Percentiles rank a stretch among this genome's conserved stretches.
These are phyloP conservation scores for Hericium coralloides DNA, from an alignment of 768 basidiomycete species.

Conservation along the genomic window DNA sequence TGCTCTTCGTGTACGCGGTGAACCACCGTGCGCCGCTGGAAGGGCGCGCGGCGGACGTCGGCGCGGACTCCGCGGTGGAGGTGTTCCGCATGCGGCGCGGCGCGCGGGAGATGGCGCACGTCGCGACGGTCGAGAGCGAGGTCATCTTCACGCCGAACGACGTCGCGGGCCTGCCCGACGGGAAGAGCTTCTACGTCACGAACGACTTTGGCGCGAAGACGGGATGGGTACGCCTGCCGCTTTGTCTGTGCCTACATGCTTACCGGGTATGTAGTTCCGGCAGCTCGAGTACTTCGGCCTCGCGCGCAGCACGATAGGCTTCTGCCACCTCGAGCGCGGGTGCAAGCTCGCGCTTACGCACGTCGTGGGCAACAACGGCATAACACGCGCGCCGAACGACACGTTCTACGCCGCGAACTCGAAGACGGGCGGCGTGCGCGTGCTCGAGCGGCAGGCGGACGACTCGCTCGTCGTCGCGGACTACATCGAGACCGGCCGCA, in stretches of 20 bases:
- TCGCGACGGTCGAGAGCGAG: conserved; percentile 49
- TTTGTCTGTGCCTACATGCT: background rate
- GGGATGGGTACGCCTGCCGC: conserved; percentile 34
- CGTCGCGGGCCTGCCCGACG: conserved; percentile 55
- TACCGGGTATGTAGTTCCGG: background rate
- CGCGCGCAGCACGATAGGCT: conserved; percentile 43
- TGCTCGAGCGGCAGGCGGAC: conserved; percentile 53
- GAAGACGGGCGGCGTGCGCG: conserved; percentile 34
- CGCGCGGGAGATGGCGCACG: conserved; percentile 35
- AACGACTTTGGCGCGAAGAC: conserved; percentile 55
- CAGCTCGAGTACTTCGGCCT: conserved; percentile 5
- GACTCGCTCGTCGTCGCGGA: conserved; percentile 48
- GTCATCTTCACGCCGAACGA: conserved; percentile 63
- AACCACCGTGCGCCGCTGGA: conserved; percentile 54
- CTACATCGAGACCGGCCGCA: conserved; percentile 37
- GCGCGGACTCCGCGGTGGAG: conserved; percentile 68
- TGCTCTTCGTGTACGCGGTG: conserved; percentile 59
- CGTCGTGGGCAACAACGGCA: conserved; percentile 55
- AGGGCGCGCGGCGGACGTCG: conserved; percentile 31
- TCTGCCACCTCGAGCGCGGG: conserved; percentile 50
- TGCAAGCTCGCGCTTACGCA: conserved; percentile 50
- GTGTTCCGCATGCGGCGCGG: conserved; percentile 50
- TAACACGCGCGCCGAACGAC: conserved; percentile 40
- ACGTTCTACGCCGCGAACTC: conserved; percentile 52
- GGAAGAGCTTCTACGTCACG: conserved; percentile 58